These are phyloP conservation scores for Pulicaria dysenterica DNA, from an alignment of 129 eudicot genomes.

Conservation along the genomic window DNA sequence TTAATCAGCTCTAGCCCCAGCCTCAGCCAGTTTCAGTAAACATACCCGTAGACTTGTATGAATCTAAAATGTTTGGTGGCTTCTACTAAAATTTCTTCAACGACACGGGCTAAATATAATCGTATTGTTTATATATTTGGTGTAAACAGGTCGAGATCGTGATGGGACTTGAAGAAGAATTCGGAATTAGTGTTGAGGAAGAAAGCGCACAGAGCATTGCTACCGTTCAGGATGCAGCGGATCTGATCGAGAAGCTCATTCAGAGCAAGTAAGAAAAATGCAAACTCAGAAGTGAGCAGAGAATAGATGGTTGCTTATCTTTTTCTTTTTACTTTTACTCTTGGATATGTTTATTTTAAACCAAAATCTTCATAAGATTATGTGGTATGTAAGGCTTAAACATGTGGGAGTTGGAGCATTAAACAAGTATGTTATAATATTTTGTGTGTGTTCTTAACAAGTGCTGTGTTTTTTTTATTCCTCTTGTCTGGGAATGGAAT, in stretches of 20 bases:
- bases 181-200: constrained; percentile 81
- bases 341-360: constrained; percentile 18
- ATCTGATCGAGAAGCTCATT: constrained; percentile 76
- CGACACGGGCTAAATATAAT: not conserved
- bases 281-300: constrained; percentile 20
- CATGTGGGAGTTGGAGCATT: constrained; percentile 18
- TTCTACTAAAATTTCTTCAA: no score
- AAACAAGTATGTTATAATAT: constrained; percentile 25
- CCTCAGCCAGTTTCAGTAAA: no score
- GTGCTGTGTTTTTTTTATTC: not conserved
- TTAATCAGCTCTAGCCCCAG: no score
- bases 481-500: not conserved
- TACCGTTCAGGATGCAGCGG: constrained; percentile 90
- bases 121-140: not conserved
- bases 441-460: constrained; percentile 19
- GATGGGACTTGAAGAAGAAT: constrained; percentile 94
- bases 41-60: no score
- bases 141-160: constrained; percentile 81
- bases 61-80: no score
- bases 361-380: constrained; percentile 28
- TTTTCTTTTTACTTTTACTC: constrained; percentile 11
- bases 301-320: constrained; percentile 18
- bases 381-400: constrained; percentile 32
- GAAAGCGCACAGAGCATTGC: constrained; percentile 84
- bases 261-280: constrained; percentile 31